These are phyloP conservation scores for Dalbergia oliveri DNA, from an alignment of 306 rosid species.

Conservation along the genomic window DNA sequence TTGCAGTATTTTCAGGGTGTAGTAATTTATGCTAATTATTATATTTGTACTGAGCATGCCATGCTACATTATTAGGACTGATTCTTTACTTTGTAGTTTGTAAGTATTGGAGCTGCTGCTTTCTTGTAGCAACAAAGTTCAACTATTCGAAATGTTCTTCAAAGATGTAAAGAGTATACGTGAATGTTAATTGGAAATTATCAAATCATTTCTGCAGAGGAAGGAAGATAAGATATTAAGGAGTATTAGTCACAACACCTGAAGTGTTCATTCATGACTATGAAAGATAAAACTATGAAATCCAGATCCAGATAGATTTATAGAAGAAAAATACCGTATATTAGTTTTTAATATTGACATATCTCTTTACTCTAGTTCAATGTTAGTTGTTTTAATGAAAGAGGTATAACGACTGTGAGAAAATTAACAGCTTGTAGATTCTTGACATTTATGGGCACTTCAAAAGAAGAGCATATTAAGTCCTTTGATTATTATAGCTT, in stretches of 20 bases:
- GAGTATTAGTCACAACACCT: not conserved
- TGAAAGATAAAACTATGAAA: not conserved
- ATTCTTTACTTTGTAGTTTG: not conserved
- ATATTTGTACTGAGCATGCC: not conserved
- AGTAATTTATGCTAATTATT: not conserved
- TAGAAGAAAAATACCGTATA: not conserved
- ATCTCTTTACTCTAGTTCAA: not conserved
- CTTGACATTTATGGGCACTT: not conserved
- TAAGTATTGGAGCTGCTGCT: not conserved
- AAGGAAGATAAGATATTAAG: not conserved
- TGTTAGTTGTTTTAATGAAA: constrained; percentile 4
- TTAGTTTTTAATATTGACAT: not conserved
- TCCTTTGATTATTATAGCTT: constrained; percentile 27
- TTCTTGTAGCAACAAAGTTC: not conserved
- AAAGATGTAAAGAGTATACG: not conserved
- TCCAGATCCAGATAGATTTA: not conserved
- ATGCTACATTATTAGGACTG: not conserved
- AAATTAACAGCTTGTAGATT: constrained; percentile 4
- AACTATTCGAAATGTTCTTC: not conserved
- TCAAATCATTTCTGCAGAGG: not conserved
- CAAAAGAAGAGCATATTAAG: not conserved
- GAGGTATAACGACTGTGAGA: constrained; percentile 14
- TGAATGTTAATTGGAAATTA: not conserved
- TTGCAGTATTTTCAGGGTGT: not conserved
- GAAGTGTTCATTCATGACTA: not conserved